Percentiles rank a stretch among this genome's conserved stretches.
These are phyloP conservation scores for Phalaenopsis equestris DNA, from an alignment of 106 monocot species.

Conservation along the genomic window DNA sequence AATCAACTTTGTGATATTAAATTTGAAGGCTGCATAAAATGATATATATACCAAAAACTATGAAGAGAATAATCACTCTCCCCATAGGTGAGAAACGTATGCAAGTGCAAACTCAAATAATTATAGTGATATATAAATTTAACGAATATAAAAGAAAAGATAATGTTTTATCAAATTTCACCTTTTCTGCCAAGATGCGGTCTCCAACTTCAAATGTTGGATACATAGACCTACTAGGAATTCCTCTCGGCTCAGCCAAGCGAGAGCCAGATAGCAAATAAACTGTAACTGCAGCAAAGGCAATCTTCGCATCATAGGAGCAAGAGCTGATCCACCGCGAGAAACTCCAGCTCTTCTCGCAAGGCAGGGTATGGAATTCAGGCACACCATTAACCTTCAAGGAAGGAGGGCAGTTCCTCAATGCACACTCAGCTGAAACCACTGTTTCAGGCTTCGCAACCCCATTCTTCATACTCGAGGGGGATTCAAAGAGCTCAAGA, in stretches of 20 bases:
- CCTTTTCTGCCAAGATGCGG: constrained; percentile 72
- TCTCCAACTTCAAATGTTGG: constrained; percentile 77
- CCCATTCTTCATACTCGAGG: neutral
- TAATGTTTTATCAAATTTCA: constrained; percentile 4
- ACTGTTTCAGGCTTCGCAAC: neutral
- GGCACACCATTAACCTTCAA: constrained; percentile 2
- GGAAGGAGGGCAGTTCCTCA: neutral
- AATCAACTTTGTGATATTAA: too few species aligned
- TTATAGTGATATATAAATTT: too few species aligned
- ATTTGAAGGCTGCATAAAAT: too few species aligned
- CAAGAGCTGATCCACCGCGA: constrained; percentile 44
- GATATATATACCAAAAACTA: too few species aligned
- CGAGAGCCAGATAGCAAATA: constrained; percentile 39
- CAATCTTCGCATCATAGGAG: constrained; percentile 50
- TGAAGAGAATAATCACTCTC: too few species aligned
- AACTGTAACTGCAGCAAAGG: constrained; percentile 53
- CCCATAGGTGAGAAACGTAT: too few species aligned
- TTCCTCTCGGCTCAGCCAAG: constrained; percentile 62
- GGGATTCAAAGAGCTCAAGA: neutral
- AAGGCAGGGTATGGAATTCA: neutral
- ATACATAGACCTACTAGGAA: constrained; percentile 57
- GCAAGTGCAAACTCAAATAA: too few species aligned
- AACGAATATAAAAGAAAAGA: too few species aligned
- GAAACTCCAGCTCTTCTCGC: constrained; percentile 17
- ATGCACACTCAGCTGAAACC: neutral